Base-by-base conservation (phyloP, 2,329 filamentous ascomycete genomes). In the Clonostachys rhizophaga region DNA sequence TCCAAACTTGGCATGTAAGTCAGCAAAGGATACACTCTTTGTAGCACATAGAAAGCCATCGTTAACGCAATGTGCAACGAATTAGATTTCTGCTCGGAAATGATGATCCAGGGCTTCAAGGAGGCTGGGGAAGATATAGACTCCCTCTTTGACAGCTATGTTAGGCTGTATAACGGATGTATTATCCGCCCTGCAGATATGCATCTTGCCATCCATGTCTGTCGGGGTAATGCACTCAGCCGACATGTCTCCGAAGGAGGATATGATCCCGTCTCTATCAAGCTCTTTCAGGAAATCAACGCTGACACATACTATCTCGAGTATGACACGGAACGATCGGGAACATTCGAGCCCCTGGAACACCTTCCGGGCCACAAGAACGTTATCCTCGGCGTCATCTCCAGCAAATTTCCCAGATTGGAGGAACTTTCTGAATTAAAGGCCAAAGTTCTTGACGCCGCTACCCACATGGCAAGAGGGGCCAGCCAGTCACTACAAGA, bases 171-270 rank as follows among this genome's bases (percentile, higher is more conserved):
- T 72, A 90, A 89, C 63, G 81, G 86, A 63, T 81, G 75, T 59
- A 74, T 88, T 61, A 75, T 76, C 54, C 68, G 79, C 2, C 84
- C 86, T 0, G 62, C 70, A 2, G 85, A 89, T 59, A 78, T 90
- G 71, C 85, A 89, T 63, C 74, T 87, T 8, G 87, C 87, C 44
- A 81, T 90, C 18, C 87, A 90, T 61, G 70, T 90, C 44, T 90
- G 87, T 72, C 75, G 75, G 13, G 76, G 75, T 47, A 85, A 85
- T 67, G 84, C 84, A 61, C 78, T 82, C 50, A 76, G 78, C 50
- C 77, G 76, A 20, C 72, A 80, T 17, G 77, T 83, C 64, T 85
- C 85, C 60, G 77, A 78, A 48, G 79, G 83, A 59, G 82, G 81
- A 20, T 85, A 85, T 63, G 82, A 85, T 60, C 67, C 75, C 49